Conservation (phyloP, 805 yeast species). For the Metschnikowia proteae region DNA sequence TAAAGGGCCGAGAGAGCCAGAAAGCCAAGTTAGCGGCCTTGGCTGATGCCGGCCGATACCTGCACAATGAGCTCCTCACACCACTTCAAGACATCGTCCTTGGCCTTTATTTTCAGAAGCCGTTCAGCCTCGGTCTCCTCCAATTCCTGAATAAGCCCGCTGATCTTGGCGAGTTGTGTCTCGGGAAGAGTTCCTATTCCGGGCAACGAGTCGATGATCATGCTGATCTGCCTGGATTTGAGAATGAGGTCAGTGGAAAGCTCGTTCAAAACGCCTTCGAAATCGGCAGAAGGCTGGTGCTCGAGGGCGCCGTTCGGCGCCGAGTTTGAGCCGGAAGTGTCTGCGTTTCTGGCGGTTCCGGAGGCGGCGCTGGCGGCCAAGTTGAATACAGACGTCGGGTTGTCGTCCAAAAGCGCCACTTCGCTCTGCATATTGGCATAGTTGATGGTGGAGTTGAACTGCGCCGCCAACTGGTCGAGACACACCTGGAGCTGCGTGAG, state of each 20-base stretch:
- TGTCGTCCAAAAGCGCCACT: conserved; percentile 46
- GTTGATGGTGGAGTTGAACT: conserved; percentile 72
- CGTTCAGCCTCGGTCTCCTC: conserved; percentile 57
- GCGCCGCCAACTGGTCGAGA: conserved; percentile 76
- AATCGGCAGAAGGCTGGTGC: conserved; percentile 13
- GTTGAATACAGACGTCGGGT: conserved; percentile 62
- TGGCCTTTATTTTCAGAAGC: conserved; percentile 53
- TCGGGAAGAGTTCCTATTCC: conserved; percentile 84
- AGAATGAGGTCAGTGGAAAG: conserved; percentile 79
- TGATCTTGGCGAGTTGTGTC: conserved; percentile 65
- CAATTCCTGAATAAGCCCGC: conserved; percentile 58
- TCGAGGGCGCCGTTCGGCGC: conserved; percentile 12
- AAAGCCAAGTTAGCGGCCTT: conserved; percentile 7
- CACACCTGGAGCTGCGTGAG: conserved; percentile 87
- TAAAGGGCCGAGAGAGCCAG: too few relatives aligned
- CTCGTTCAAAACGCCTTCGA: conserved; percentile 59
- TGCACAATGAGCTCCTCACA: conserved; percentile 64
- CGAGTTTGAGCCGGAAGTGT: conserved; percentile 16
- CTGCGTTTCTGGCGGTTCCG: conserved; percentile 29
- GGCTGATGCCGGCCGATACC: conserved; percentile 53
- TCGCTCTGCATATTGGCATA: conserved; percentile 50
- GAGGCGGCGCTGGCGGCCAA: conserved; percentile 55
- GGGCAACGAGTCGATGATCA: conserved; percentile 83
- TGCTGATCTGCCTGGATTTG: conserved; percentile 81
- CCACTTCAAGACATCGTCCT: conserved; percentile 57